Evolutionary conservation across 140 eudicot genomes (phyloP).

Genomic region (Flaveria floridana): DNA sequence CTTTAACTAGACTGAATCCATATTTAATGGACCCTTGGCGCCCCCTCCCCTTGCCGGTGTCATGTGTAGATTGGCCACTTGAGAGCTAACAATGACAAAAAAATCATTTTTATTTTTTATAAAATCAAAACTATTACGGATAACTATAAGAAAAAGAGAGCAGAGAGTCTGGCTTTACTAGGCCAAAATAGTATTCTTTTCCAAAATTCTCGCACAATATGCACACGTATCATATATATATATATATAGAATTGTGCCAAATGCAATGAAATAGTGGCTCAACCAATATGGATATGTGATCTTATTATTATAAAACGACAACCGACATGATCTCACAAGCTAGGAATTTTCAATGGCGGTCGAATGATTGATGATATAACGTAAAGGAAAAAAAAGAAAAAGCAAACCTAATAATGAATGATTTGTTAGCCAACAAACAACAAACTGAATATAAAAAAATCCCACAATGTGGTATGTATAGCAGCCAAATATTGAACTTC

Average conservation of each 20-base stretch:
- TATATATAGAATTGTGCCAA: background rate
- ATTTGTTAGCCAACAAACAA: slow-evolving; percentile 25
- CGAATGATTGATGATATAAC: background rate
- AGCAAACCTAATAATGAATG: slow-evolving; percentile 20
- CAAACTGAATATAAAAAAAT: slow-evolving; percentile 11
- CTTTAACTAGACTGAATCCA: slow-evolving; percentile 73
- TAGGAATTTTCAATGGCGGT: slow-evolving; percentile 17
- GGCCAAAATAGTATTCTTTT: background rate
- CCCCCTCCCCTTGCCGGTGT: slow-evolving; percentile 77
- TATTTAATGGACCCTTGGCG: slow-evolving; percentile 53
- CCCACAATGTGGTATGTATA: slow-evolving; percentile 26
- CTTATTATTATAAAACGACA: slow-evolving; percentile 29
- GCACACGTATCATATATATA: no score
- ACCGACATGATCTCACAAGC: slow-evolving; percentile 29
- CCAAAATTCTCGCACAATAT: background rate
- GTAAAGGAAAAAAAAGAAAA: background rate
- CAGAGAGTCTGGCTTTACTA: background rate
- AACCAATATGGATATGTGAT: background rate
- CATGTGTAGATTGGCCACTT: slow-evolving; percentile 49
- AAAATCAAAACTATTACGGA: background rate
- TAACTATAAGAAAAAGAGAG: background rate
- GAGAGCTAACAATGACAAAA: slow-evolving; percentile 37
- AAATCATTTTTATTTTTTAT: background rate
- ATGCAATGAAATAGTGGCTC: slow-evolving; percentile 19
- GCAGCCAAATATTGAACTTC: slow-evolving; percentile 23